Conservation (phyloP, 2,329 filamentous ascomycete species). For the Sporothrix brasiliensis region DNA sequence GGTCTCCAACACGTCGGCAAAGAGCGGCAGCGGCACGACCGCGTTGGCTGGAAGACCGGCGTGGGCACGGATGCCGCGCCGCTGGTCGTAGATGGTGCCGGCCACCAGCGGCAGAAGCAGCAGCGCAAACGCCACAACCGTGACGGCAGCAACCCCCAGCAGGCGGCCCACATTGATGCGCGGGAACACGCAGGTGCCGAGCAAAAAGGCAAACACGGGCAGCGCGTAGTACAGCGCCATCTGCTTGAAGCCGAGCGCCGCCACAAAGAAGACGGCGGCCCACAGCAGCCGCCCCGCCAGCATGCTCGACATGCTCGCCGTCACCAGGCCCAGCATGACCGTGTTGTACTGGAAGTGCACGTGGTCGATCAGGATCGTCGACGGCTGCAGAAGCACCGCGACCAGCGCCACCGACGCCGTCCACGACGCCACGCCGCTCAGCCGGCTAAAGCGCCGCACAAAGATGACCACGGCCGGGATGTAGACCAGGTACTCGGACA, state of each 20-base stretch:
- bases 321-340: slow-evolving; percentile 90
- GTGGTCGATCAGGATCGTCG: slow-evolving; percentile 88
- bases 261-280: slow-evolving; percentile 92
- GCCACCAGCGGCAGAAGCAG: slow-evolving; percentile 75
- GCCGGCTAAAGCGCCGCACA: slow-evolving; percentile 75
- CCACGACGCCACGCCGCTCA: slow-evolving; percentile 78
- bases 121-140: slow-evolving; percentile 70
- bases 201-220: slow-evolving; percentile 84
- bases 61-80: slow-evolving; percentile 62
- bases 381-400: slow-evolving; percentile 89
- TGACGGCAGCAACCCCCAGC: slow-evolving; percentile 73
- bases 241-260: slow-evolving; percentile 95
- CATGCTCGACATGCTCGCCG: slow-evolving; percentile 87
- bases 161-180: slow-evolving; percentile 68
- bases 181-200: slow-evolving; percentile 83
- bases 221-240: slow-evolving; percentile 99
- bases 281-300: slow-evolving; percentile 82
- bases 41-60: slow-evolving; percentile 61
- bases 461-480: slow-evolving; percentile 85
- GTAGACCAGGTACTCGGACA: slow-evolving; percentile 89
- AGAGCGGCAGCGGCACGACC: slow-evolving; percentile 64
- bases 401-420: slow-evolving; percentile 81
- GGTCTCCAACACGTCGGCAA: slow-evolving; percentile 56
- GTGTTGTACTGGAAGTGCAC: slow-evolving; percentile 98
- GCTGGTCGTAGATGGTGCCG: slow-evolving; percentile 69